Evolutionary conservation across 179 eudicot genomes (phyloP).

Genomic region (Drosera spatulata): DNA sequence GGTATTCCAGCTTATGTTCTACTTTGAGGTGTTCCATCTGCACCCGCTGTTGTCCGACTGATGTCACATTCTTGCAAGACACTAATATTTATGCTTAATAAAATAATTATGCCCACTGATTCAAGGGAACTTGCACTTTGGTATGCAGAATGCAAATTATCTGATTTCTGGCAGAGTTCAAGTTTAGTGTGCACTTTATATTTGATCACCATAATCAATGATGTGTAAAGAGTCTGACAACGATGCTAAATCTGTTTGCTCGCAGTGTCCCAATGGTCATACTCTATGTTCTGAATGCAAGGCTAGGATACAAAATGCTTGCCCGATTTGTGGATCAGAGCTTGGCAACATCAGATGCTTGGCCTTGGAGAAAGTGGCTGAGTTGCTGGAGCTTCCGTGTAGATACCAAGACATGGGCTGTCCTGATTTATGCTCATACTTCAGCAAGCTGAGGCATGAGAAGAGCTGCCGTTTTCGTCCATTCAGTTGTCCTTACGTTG

Average conservation of each 20-base stretch:
- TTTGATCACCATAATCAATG: conserved; percentile 14
- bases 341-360: conserved; percentile 64
- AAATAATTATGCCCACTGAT: too few species aligned
- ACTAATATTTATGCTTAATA: too few species aligned
- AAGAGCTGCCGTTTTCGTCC: conserved; percentile 45
- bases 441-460: conserved; percentile 44
- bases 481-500: conserved; percentile 55
- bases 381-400: conserved; percentile 56
- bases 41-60: conserved; percentile 16
- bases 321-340: conserved; percentile 57
- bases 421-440: conserved; percentile 40
- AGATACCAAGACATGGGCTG: conserved; percentile 43
- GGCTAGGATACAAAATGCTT: conserved; percentile 31
- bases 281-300: conserved; percentile 48
- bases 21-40: not conserved
- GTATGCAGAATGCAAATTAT: too few species aligned
- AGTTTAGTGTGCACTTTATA: conserved; percentile 35
- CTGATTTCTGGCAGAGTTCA: conserved; percentile 19
- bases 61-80: conserved; percentile 39
- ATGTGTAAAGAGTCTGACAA: not conserved
- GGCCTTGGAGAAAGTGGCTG: conserved; percentile 62
- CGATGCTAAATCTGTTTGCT: not conserved
- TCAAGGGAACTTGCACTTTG: too few species aligned
- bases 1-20: conserved; percentile 24
- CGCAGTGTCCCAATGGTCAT: conserved; percentile 53